Base-by-base conservation (phyloP, 176 grass and related monocot genomes). In the Pharus latifolius region DNA sequence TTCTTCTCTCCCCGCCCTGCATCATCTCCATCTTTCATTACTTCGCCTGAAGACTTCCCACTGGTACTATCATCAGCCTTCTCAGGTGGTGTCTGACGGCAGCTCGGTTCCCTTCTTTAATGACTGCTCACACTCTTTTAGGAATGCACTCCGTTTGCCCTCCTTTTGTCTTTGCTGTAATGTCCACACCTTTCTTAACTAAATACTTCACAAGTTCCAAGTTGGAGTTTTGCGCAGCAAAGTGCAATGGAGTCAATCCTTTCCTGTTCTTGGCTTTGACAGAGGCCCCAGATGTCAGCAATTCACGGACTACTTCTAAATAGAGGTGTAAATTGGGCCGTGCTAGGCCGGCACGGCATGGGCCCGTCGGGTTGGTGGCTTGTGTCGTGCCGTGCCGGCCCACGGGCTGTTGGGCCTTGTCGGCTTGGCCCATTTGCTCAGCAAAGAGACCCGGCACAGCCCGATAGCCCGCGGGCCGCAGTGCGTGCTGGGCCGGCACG, bases 181-280 rank as follows among this genome's bases (percentile, higher is more conserved):
- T 65, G 31, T 85, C 85, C 1, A 74, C 56, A 5, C 87, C 95
- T 87, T 78, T 98, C 51, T 70, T 86, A 9, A 93, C 71, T 38
- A 98, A 70, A 83, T 98, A 98, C 44, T 86, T 98, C 70, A 88
- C 77, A 57, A 98, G 75, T 32, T 98, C 95, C 33, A 71, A 25
- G 75, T 93, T 78, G 45, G 89, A 88, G 77, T 83, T 88, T 74
- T 98, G 95, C 4, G 85, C 82, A 29, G 95, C 95, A 75, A 85
- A 93, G 71, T 98, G 95, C 45, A 98, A 69, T 2, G 82, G 67
- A 0, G 87, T 93, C 37, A 91, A n/a, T 13, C 90, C 87, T 85
- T 98, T 98, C 72, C 95, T 88, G 63, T 93, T 98, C 69, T 80
- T 80, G n/a, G 90, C 76, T 83, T 91, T 98, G 62, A 83, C 67